Evolutionary conservation across 129 eudicot genomes (phyloP), one percentile per base, ranked within the genome.

Genomic region (Deinandra increscens): DNA sequence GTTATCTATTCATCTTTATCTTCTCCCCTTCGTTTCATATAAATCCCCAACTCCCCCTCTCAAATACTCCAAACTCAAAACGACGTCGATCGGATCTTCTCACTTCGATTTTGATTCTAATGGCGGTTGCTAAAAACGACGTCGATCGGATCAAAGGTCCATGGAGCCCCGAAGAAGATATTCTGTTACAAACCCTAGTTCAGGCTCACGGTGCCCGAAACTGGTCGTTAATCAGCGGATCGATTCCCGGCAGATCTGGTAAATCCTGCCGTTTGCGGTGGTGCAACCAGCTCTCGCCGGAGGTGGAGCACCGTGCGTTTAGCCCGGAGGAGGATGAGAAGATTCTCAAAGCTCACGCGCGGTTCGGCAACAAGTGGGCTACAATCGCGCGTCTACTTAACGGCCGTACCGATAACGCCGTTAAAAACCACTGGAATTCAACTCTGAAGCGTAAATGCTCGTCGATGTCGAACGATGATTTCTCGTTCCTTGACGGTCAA

Each of bases 271-370:
- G 97, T n/a, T 74, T 90, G 34, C 81, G 97, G 70, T 90, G 97
- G 97, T 90, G 94, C 69, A 90, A 90, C 78, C 97, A 90, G 84
- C 82, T 90, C n/a, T 86, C 95, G 11, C 97, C 97, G 9, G 73
- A 80, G 70, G 95, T 90, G 56, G 91, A 86, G 78, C 97, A 86
- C 53, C 83, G 88, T 6, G 79, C 87, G 12, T 90, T 90, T 31
- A 82, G 91, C 14, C 26, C 72, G 2, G 82, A 90, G 22, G 97
- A 90, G 17, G 97, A 90, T 48, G 88, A 84, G 55, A 80, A 70
- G 13, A 90, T 87, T 49, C 15, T 90, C 7, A 60, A 81, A 65
- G 97, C 97, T 9, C 97, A 87, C 67, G 95, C 84, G 1, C 72
- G 72, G 77, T 75, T 75, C 7, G 97, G 97, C 12, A 90, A 90